Percentiles rank a stretch among this genome's conserved stretches.
These are phyloP conservation scores for Thermoascus crustaceus DNA, from an alignment of 2,329 filamentous ascomycete species.

Conservation along the genomic window DNA sequence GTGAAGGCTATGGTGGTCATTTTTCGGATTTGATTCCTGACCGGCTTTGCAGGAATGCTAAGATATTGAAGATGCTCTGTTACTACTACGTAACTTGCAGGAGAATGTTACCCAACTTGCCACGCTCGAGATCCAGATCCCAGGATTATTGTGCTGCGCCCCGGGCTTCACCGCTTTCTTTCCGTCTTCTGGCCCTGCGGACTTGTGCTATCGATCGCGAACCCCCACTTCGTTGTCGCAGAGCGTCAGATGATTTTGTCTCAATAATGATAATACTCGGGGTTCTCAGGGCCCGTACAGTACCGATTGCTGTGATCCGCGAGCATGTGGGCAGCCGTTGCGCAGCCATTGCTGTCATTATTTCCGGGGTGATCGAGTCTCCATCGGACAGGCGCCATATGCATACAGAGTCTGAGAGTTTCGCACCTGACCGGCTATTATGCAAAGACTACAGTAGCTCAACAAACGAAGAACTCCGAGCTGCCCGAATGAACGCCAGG, in stretches of 20 bases:
- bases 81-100: too few relatives aligned
- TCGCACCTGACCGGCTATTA: neutral
- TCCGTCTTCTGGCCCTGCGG: slow-evolving; percentile 3
- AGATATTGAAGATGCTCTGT: too few relatives aligned
- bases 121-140: neutral
- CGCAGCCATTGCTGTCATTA: too few relatives aligned
- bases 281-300: too few relatives aligned
- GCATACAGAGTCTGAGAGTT: neutral
- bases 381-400: neutral
- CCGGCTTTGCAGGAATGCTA: too few relatives aligned
- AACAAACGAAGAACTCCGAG: slow-evolving; percentile 15
- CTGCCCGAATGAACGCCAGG: slow-evolving; percentile 24
- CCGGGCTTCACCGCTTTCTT: slow-evolving; percentile 9
- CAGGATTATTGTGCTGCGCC: neutral
- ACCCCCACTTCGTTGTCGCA: slow-evolving; percentile 2
- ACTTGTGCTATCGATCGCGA: neutral
- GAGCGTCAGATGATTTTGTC: neutral
- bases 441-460: neutral
- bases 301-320: too few relatives aligned
- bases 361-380: too few relatives aligned
- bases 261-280: neutral
- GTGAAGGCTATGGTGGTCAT: too few relatives aligned
- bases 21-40: too few relatives aligned
- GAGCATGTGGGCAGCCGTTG: too few relatives aligned
- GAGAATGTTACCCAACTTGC: neutral